Percentiles rank a stretch among this genome's conserved stretches.
Evolutionary conservation across 495 filamentous ascomycete species (phyloP).

Genomic region (Tuber aestivum): DNA sequence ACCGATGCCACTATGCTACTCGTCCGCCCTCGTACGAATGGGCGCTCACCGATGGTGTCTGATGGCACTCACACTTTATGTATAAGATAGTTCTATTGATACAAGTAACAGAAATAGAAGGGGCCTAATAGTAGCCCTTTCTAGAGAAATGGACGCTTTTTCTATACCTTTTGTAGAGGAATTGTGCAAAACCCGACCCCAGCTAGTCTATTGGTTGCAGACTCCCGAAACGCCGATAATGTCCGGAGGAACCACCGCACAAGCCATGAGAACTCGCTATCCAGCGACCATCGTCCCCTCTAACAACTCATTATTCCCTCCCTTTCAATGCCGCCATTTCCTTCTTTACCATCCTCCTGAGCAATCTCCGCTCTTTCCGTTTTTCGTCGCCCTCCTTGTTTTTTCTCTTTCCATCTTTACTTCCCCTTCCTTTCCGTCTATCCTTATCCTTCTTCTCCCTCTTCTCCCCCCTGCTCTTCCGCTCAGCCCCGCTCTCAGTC

Average conservation of each 20-base stretch:
- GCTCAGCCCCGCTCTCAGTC: conserved; percentile 21
- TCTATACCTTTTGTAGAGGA: background rate
- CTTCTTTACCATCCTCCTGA: conserved; percentile 31
- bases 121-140: background rate
- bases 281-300: background rate
- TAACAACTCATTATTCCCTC: conserved; percentile 10
- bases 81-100: background rate
- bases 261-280: background rate
- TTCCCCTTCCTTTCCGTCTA: conserved; percentile 10
- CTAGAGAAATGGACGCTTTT: background rate
- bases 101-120: background rate
- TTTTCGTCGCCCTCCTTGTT: conserved; percentile 16
- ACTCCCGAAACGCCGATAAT: background rate
- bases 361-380: conserved; percentile 23
- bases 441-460: conserved; percentile 26
- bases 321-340: conserved; percentile 25
- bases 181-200: background rate
- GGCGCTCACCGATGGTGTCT: background rate
- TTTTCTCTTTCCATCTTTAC: conserved; percentile 18
- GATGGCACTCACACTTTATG: background rate
- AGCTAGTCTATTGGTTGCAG: background rate
- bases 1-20: background rate
- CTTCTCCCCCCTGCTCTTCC: conserved; percentile 15
- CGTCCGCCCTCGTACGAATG: background rate
- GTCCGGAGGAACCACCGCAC: background rate